These are phyloP conservation scores for Zoysia pacifica DNA, from an alignment of 176 grass and related monocot genomes.

Conservation along the genomic window DNA sequence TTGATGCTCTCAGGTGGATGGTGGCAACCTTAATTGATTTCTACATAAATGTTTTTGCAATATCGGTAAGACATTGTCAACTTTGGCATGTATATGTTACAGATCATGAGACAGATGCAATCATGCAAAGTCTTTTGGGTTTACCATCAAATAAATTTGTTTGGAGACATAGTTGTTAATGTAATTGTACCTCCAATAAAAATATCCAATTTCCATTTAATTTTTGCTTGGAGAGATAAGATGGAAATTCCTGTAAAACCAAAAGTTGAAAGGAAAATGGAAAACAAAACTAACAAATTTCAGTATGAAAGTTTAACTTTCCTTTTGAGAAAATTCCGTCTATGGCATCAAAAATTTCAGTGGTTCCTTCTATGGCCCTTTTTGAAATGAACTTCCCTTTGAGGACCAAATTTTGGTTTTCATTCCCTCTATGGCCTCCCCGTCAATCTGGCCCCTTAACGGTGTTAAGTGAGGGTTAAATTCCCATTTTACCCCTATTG, in stretches of 20 bases:
- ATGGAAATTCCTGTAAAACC: not conserved
- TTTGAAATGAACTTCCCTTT: too few species aligned
- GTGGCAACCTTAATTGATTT: conserved; percentile 89
- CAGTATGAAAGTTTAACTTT: not conserved
- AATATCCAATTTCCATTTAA: not conserved
- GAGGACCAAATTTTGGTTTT: too few species aligned
- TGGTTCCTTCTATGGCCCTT: too few species aligned
- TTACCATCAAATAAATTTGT: not conserved
- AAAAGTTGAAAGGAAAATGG: not conserved
- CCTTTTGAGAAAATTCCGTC: too few species aligned
- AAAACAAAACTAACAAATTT: not conserved
- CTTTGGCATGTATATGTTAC: not conserved
- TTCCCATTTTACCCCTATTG: too few species aligned
- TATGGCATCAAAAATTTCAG: too few species aligned
- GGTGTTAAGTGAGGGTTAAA: too few species aligned
- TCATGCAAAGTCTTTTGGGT: not conserved
- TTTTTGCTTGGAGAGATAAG: not conserved
- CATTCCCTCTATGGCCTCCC: too few species aligned
- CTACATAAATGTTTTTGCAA: conserved; percentile 91
- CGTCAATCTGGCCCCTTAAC: too few species aligned
- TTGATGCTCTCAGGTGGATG: conserved; percentile 78
- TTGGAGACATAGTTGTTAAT: not conserved
- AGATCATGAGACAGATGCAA: not conserved
- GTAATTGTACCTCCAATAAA: not conserved
- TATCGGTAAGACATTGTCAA: conserved; percentile 64